Percentiles rank a stretch among this genome's conserved stretches.
These are phyloP conservation scores for Xylariales sp. DNA, from an alignment of 2,329 filamentous ascomycete species.

Conservation along the genomic window DNA sequence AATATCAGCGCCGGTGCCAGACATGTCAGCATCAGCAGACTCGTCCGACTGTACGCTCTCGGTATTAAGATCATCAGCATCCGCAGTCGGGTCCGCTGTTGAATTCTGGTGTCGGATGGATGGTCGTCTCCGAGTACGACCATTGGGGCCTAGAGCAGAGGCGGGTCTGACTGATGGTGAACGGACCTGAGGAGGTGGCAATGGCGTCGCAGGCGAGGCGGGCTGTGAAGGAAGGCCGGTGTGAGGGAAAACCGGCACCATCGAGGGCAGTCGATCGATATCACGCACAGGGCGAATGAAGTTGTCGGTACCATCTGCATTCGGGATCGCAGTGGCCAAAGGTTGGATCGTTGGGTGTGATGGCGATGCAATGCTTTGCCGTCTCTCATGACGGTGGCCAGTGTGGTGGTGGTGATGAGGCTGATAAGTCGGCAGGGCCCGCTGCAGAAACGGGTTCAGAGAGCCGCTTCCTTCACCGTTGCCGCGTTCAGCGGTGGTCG, in stretches of 20 bases:
- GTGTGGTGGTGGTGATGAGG: conserved; percentile 45
- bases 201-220: conserved; percentile 82
- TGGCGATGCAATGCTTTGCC: conserved; percentile 43
- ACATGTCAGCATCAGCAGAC: conserved; percentile 70
- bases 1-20: conserved; percentile 75
- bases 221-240: conserved; percentile 79
- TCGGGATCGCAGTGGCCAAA: conserved; percentile 60
- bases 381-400: conserved; percentile 45
- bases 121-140: conserved; percentile 64
- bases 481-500: conserved; percentile 33
- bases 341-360: conserved; percentile 57
- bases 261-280: conserved; percentile 76
- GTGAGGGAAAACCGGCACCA: conserved; percentile 62
- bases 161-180: conserved; percentile 52
- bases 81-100: conserved; percentile 85
- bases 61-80: conserved; percentile 79
- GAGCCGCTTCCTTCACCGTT: conserved; percentile 56
- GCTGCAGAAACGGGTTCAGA: conserved; percentile 52
- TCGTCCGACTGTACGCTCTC: conserved; percentile 81
- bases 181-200: conserved; percentile 60
- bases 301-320: conserved; percentile 62
- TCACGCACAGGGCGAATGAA: conserved; percentile 81
- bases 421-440: conserved; percentile 65
- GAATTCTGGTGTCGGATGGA: conserved; percentile 89
- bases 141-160: conserved; percentile 47